Base-by-base conservation (phyloP, 2,329 filamentous ascomycete genomes). In the Penicillium sclerotiorum region DNA sequence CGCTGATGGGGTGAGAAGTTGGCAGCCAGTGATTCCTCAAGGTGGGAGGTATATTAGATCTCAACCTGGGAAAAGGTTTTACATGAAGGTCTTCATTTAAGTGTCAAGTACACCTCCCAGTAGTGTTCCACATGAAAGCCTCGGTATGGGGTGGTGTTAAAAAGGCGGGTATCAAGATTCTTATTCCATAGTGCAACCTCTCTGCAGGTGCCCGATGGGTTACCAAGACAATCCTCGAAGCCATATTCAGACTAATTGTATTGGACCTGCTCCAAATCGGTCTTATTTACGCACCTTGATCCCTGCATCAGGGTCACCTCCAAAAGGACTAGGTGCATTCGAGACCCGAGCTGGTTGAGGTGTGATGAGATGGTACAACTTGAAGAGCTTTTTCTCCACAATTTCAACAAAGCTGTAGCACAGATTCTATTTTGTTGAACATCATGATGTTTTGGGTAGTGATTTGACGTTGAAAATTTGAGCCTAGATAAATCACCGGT, bases 111-210 rank as follows among this genome's bases (percentile, higher is more conserved):
- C 39, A 18, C 11, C 6, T 17, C 35, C 13, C 23, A 22, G 11
- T 33, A 8, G 4, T 8, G 32, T 42, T 30, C 39, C 50, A 50
- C 49, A 48, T 50, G 47, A 50, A 27, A 47, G 33, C 5, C 15
- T 36, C 22, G 38, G 18, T 21, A 9, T 15, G 15, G 8, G 2
- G 15, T n/a, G 23, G 23, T 22, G 28, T 23, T 30, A n/a, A n/a
- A n/a, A n/a, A 33, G 22, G 21, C 4, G 37, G 2, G 11, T 40
- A 50, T 36, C 13, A 15, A 13, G 23, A 4, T 18, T 22, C n/a
- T 30, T 22, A 6, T 50, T 13, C n/a, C 28, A n/a, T 32, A 11
- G 53, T 52, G 44, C 44, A 5, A 53, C 53, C 8, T 40, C 11
- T 4, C 38, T 44, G 45, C 35, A 47, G n/a, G 25, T 18, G 30